A percentile compares a stretch with the other conserved stretches of the same genome.
Evolutionary conservation across 257 asterid genomes (phyloP).

Genomic region (Ilex aquifolium): DNA sequence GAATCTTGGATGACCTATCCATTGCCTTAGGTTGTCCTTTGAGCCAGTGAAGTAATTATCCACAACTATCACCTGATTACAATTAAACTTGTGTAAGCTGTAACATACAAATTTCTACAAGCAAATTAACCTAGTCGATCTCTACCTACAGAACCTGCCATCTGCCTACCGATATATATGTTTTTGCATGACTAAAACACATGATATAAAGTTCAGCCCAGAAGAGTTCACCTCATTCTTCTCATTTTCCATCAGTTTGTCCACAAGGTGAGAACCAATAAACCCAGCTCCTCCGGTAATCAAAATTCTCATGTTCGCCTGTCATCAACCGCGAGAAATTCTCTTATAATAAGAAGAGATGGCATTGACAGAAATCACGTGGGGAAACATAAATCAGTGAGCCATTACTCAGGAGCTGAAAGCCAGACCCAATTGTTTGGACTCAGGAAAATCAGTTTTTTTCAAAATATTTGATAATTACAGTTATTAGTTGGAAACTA

Average conservation of each 20-base stretch:
- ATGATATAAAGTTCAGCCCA: neutral
- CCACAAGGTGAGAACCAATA: constrained; percentile 98
- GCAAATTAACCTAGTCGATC: neutral
- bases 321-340: constrained; percentile 12
- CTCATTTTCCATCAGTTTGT: constrained; percentile 88
- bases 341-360: neutral
- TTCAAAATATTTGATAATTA: too few relatives aligned
- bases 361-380: neutral
- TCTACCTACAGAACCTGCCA: neutral
- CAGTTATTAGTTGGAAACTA: neutral
- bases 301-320: constrained; percentile 97
- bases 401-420: neutral
- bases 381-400: neutral
- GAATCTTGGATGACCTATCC: constrained; percentile 58
- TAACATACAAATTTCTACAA: neutral
- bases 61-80: constrained; percentile 37
- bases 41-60: constrained; percentile 50
- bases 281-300: constrained; percentile 99
- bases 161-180: neutral
- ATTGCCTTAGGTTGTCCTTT: constrained; percentile 38
- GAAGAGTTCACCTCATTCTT: constrained; percentile 67
- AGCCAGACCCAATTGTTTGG: neutral
- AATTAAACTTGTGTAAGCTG: neutral
- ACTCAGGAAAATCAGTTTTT: neutral
- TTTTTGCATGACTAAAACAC: neutral